Evolutionary conservation across 2,329 filamentous ascomycete species (phyloP).

Genomic region (Diaporthe sp.): DNA sequence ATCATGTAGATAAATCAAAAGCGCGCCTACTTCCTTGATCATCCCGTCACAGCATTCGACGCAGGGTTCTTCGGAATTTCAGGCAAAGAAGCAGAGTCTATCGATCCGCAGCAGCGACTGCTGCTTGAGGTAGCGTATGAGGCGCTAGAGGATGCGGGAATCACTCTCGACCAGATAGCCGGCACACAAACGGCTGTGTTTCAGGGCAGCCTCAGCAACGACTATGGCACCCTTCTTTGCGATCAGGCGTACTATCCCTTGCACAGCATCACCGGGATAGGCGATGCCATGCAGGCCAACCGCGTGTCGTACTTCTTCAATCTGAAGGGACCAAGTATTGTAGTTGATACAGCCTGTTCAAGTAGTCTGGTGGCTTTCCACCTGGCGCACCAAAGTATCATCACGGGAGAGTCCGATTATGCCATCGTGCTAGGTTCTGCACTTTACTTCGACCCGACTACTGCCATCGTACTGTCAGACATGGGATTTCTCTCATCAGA

Average conservation of each 20-base stretch:
- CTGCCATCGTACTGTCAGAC: conserved; percentile 46
- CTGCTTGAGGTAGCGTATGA: conserved; percentile 47
- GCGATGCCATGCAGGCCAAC: conserved; percentile 49
- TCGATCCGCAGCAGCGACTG: conserved; percentile 47
- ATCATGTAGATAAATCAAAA: conserved; percentile 1
- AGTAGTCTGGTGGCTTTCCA: conserved; percentile 54
- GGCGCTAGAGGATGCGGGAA: conserved; percentile 46
- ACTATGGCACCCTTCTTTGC: conserved; percentile 32
- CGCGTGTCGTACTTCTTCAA: conserved; percentile 55
- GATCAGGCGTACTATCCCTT: conserved; percentile 1
- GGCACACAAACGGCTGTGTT: conserved; percentile 46
- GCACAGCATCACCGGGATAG: conserved; percentile 44
- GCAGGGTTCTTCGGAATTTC: conserved; percentile 50
- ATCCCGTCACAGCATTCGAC: conserved; percentile 44
- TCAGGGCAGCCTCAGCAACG: conserved; percentile 41
- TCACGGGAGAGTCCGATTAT: conserved; percentile 42
- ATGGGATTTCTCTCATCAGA: conserved; percentile 50
- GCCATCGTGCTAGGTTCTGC: conserved; percentile 49
- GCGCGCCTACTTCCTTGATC: conserved; percentile 46
- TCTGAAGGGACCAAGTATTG: conserved; percentile 52
- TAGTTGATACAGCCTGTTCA: conserved; percentile 58
- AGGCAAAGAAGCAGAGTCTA: conserved; percentile 46
- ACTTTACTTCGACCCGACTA: conserved; percentile 47
- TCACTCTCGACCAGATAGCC: conserved; percentile 41
- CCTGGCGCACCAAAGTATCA: conserved; percentile 48